phyloP scores from a whole-genome alignment of 352 stramenopile genomes.

The Pythium insidiosum region DNA sequence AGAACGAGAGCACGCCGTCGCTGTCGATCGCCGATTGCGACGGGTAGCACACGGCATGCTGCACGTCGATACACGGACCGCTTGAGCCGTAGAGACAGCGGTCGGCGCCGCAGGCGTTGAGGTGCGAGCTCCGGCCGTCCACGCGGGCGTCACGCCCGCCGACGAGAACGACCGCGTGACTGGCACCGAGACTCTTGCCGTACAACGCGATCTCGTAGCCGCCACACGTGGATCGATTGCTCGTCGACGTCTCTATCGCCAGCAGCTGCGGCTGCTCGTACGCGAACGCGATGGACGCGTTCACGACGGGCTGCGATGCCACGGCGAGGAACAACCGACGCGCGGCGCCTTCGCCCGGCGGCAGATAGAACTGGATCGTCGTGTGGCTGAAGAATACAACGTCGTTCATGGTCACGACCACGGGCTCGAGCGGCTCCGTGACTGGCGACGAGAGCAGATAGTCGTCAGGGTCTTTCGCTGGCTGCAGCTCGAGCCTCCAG shows the following conservation, averaged over 20 bases:
- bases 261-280: conserved; percentile 36
- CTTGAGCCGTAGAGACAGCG: conserved; percentile 36
- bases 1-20: neutral
- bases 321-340: conserved; percentile 26
- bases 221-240: conserved; percentile 53
- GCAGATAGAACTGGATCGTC: conserved; percentile 46
- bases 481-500: conserved; percentile 36
- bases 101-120: conserved; percentile 19
- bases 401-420: conserved; percentile 25
- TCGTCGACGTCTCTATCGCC: conserved; percentile 28
- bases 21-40: conserved; percentile 24
- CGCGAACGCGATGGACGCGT: conserved; percentile 27
- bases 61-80: conserved; percentile 37
- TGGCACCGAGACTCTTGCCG: conserved; percentile 53
- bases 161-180: conserved; percentile 30
- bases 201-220: conserved; percentile 47
- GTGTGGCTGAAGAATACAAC: conserved; percentile 55
- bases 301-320: conserved; percentile 20
- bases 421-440: conserved; percentile 9
- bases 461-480: too few relatives aligned
- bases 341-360: conserved; percentile 34
- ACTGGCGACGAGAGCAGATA: conserved; percentile 4
- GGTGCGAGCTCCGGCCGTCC: conserved; percentile 30
- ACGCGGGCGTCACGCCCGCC: conserved; percentile 41
- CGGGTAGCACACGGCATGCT: conserved; percentile 40